Evolutionary conservation across 148 eudicot species (phyloP), one percentile per base, ranked within the genome.

Genomic region (Heliosperma pusillum): DNA sequence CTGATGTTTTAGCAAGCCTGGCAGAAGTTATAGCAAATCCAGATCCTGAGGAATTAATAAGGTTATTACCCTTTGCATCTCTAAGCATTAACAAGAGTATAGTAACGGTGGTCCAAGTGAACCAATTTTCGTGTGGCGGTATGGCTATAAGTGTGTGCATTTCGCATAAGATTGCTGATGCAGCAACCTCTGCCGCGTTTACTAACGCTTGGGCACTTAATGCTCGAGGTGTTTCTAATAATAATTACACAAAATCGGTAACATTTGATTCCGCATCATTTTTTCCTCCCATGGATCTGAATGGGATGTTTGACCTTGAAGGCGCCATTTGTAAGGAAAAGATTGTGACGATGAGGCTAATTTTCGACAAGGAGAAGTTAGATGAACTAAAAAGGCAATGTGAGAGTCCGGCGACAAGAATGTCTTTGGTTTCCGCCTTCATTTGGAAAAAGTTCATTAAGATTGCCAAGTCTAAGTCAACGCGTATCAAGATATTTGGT

Each of bases 111-210:
- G 52, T 75, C 76, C 84, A 72, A 21, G 56, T 78, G n/a, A 81
- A 66, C 19, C 11, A 30, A 11, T 84, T 84, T 69, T 55, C 33
- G 0, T 81, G 87, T 47, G 87, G 87, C 13, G 84, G 80, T 21
- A 13, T 69, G 7, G 75, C 82, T 0, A 20, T 81, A 59, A 24
- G 78, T 27, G 29, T 81, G 7, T 61, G 78, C 56, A 42, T 78
- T 40, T 67, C 82, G 1, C 82, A 79, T 29, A 84, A 81, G 52
- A 50, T 81, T 67, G 82, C 72, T 7, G 87, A 84, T 69, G 78
- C 73, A 6, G 33, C 75, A 65, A 68, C 82, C n/a, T 19, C 30
- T 5, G 0, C 7, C 21, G 58, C 77, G 3, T 81, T 81, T 42
- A 15, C 81, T 4, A 68, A 55, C 57, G 87, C 79, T 40, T 81